These are phyloP conservation scores for Phytophthora niederhauseri DNA, from an alignment of 352 stramenopile genomes.

Conservation along the genomic window DNA sequence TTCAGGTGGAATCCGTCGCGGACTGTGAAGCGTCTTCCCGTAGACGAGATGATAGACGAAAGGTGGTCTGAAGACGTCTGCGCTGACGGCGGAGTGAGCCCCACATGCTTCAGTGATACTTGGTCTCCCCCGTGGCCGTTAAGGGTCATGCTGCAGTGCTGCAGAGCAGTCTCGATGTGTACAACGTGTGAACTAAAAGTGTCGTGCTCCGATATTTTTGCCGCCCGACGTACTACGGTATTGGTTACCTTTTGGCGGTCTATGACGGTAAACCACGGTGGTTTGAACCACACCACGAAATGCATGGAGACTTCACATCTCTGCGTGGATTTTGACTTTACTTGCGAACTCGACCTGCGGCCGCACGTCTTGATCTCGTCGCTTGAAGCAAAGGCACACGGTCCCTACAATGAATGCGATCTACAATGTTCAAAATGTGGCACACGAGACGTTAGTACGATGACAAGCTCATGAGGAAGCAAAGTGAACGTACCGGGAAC, in stretches of 20 bases:
- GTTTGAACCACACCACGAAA: not conserved
- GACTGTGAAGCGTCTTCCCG: constrained; percentile 59
- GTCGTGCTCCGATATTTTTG: too few species aligned
- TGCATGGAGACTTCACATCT: constrained; percentile 30
- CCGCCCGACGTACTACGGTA: too few species aligned
- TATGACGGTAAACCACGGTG: too few species aligned
- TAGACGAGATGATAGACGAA: not conserved
- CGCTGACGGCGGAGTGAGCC: not conserved
- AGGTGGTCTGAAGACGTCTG: not conserved
- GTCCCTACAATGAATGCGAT: constrained; percentile 54
- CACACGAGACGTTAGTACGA: not conserved
- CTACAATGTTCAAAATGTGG: constrained; percentile 20
- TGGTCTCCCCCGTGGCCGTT: not conserved
- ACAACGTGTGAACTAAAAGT: too few species aligned
- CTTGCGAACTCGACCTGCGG: constrained; percentile 59
- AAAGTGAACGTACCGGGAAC: constrained; percentile 52
- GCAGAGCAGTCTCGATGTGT: not conserved
- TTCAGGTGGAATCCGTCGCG: constrained; percentile 80
- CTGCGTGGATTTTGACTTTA: constrained; percentile 56
- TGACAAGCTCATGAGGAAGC: not conserved
- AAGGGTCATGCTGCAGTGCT: constrained; percentile 15
- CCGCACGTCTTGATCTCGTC: constrained; percentile 72
- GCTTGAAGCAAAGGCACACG: constrained; percentile 75
- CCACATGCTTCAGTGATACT: not conserved
- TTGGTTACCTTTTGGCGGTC: too few species aligned